Evolutionary conservation across 164 flowering plant species (phyloP), one percentile per base, ranked within the genome.

Genomic region (Vitis rotundifolia): DNA sequence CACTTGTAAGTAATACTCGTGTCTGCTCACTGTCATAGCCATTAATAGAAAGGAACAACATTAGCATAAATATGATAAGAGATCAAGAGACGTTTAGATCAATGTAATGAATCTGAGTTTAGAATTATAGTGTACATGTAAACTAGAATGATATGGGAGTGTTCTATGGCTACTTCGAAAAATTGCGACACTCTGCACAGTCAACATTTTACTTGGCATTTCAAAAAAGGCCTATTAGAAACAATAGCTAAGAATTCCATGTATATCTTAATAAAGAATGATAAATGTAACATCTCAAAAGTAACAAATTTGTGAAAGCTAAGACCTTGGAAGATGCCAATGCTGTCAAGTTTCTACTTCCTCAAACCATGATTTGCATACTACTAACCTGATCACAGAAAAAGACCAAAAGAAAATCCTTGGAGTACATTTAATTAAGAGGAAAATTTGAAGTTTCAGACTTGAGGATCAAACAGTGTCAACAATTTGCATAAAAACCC

Each of bases 1-100:
- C 87, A 75, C 84, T 87, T 76, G 86, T 86, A 67, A 89, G 78
- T 51, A 88, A 71, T n/a, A 59, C 77, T 67, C 76, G 73, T 59
- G 89, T 89, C 67, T 77, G 85, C 58, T 88, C 89, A 70, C 94
- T 89, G 87, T 19, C 49, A 68, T 69, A 31, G 10, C 51, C 64
- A 62, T 51, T 29, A 59, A 49, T 19, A 69, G 22, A 18, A 67
- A 11, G 15, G 61, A 18, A n/a, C 26, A 22, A 22, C 44, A 37
- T 37, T 6, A 37, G 44, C 5, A 37, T 37, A 37, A 37, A 37
- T 37, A 37, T 37, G 0, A 37, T 3, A 37, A 37, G 44, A 6
- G 44, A 6, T 6, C 44, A 37, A 22, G 16, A 53, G 53, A 31
- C 11, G 1, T 7, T 6, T 63, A 26, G 37, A 56, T 37, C 44